Percentiles rank a stretch among this genome's conserved stretches.
These are phyloP conservation scores for Tulasnella sp. DNA, from an alignment of 768 basidiomycete genomes.

Conservation along the genomic window DNA sequence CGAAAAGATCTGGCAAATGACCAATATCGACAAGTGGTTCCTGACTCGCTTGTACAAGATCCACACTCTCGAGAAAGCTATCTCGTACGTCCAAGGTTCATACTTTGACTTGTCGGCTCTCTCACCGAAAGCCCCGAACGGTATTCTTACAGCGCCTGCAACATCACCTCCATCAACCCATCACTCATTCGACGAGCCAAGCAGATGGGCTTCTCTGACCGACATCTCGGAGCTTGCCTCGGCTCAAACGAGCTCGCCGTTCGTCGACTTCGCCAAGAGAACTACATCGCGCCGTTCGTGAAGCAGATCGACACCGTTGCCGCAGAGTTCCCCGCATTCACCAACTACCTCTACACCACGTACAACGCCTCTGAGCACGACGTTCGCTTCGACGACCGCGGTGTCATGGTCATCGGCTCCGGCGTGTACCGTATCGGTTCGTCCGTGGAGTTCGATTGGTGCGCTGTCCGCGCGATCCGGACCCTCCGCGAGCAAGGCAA, in stretches of 20 bases:
- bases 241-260: conserved; percentile 91
- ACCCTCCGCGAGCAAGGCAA: conserved; percentile 92
- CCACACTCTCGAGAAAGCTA: conserved; percentile 67
- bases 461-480: conserved; percentile 93
- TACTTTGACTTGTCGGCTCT: neutral
- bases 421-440: conserved; percentile 99
- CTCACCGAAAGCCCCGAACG: neutral
- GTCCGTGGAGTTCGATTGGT: conserved; percentile 99
- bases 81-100: conserved; percentile 54
- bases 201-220: conserved; percentile 93
- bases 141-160: conserved; percentile 48
- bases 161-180: conserved; percentile 57
- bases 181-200: conserved; percentile 75
- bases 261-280: conserved; percentile 82
- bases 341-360: conserved; percentile 97
- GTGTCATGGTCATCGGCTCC: conserved; percentile 95
- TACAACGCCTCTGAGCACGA: conserved; percentile 98
- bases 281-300: conserved; percentile 78
- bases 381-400: conserved; percentile 80
- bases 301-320: conserved; percentile 99
- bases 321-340: conserved; percentile 97
- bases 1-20: conserved; percentile 96
- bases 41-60: conserved; percentile 82
- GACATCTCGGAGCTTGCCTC: conserved; percentile 76
- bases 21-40: conserved; percentile 99